Base-by-base conservation (phyloP, 805 yeast genomes). In the Candida takata region DNA sequence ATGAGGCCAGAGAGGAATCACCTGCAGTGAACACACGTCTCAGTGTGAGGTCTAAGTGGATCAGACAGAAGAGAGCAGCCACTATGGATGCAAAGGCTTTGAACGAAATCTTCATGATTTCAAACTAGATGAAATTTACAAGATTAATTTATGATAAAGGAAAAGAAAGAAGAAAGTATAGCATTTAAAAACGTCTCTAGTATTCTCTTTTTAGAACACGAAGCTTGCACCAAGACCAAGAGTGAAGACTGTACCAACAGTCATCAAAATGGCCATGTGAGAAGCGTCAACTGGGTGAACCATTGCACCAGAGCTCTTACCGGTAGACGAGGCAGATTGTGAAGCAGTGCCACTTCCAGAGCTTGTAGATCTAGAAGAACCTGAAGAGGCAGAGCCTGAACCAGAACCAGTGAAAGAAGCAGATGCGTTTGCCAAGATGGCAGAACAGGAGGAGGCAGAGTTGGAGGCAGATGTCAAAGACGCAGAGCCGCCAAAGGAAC, bases 91-190 rank as follows among this genome's bases (percentile, higher is more conserved):
- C 82, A 3, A 79, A 85, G 57, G 87, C 95, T 11, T 69, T 90
- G 43, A 86, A 84, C 48, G 97, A 90, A 60, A 90, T 90, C 39
- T 84, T 90, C 55, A 90, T 90, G 97, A 74, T 87, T 31, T 66
- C 81, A 19, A 71, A 67, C 43, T 13, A 33, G 20, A 16, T 31
- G 13, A 19, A 23, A 5, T 8, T 31, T n/a, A 7, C 16, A n/a
- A n/a, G n/a, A 10, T 31, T 9, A n/a, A 31, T 18, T 15, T 9
- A 4, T 9, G 17, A 14, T 36, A 47, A n/a, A n/a, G n/a, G n/a
- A n/a, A n/a, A n/a, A n/a, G n/a, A n/a, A 18, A 20, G 19, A 33
- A 13, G 20, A 9, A 27, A 13, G 14, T 7, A 6, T 20, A 19
- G 13, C 9, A 19, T 17, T 12, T 32, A 5, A 27, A 12, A 13